phyloP scores from a whole-genome alignment of 2,329 filamentous ascomycete species.

The Amphichorda felina region DNA sequence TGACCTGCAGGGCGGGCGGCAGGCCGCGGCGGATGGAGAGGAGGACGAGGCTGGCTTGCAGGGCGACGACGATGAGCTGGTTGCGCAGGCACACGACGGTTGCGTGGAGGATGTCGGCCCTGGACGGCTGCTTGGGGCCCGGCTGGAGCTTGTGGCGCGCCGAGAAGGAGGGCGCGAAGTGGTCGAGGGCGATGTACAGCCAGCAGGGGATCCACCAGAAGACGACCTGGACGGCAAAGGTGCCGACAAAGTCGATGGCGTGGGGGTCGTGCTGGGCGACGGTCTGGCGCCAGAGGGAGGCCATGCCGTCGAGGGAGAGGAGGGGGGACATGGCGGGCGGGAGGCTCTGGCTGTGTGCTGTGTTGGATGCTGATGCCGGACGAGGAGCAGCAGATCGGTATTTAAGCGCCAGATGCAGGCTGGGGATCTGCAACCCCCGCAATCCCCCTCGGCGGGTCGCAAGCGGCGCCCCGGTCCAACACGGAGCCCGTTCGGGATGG shows the following conservation, averaged over 20 bases:
- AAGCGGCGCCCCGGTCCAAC: too few species aligned
- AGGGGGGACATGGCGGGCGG: too few species aligned
- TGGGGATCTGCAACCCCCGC: too few species aligned
- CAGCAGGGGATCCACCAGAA: slow-evolving; percentile 33
- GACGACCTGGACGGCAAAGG: slow-evolving; percentile 24
- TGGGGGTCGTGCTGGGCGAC: slow-evolving; percentile 14
- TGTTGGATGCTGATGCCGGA: too few species aligned
- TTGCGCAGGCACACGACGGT: slow-evolving; percentile 31
- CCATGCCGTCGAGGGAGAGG: too few species aligned
- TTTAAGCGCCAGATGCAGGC: too few species aligned
- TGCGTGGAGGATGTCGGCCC: slow-evolving; percentile 30
- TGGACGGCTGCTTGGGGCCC: slow-evolving; percentile 33
- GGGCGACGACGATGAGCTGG: slow-evolving; percentile 25
- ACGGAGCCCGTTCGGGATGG: too few species aligned
- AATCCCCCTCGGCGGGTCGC: too few species aligned
- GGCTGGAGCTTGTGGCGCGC: slow-evolving; percentile 42
- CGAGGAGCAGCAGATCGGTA: too few species aligned
- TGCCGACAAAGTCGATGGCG: slow-evolving; percentile 27
- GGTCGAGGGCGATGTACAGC: slow-evolving; percentile 29
- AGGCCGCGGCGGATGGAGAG: slow-evolving; percentile 6
- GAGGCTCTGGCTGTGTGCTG: too few species aligned
- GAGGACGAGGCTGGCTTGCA: slow-evolving; percentile 14
- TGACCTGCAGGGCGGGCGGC: slow-evolving; percentile 24
- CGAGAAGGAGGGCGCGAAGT: slow-evolving; percentile 32
- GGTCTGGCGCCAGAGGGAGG: slow-evolving; percentile 10